These are phyloP conservation scores for Punica granatum DNA, from an alignment of 345 rosid genomes.

Conservation along the genomic window DNA sequence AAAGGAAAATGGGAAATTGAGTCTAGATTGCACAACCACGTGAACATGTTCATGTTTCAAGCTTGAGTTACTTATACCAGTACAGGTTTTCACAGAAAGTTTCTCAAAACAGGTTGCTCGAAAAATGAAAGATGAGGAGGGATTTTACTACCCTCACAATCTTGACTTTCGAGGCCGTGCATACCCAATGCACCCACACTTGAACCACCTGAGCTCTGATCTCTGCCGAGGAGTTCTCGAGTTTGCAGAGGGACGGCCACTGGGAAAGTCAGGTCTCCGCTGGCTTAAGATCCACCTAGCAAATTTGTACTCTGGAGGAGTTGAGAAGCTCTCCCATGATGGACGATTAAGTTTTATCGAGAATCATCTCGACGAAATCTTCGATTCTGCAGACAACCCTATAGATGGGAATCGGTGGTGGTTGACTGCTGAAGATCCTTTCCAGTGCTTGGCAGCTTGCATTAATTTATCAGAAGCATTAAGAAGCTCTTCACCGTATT, in stretches of 20 bases:
- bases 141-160: conserved; percentile 98
- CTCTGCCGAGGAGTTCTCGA: conserved; percentile 94
- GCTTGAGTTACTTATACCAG: background rate
- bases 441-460: conserved; percentile 97
- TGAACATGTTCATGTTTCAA: conserved; percentile 11
- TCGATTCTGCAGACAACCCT: conserved; percentile 92
- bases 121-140: conserved; percentile 86
- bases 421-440: conserved; percentile 96
- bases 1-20: background rate
- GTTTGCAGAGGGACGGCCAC: conserved; percentile 84
- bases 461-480: conserved; percentile 77
- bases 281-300: conserved; percentile 97
- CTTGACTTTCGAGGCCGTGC: conserved; percentile 98
- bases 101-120: conserved; percentile 68
- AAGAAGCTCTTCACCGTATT: conserved; percentile 66
- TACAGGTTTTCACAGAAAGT: conserved; percentile 8
- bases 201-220: conserved; percentile 93
- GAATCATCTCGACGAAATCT: conserved; percentile 66
- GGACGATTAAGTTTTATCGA: conserved; percentile 81
- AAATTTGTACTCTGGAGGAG: conserved; percentile 79
- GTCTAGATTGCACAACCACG: no score
- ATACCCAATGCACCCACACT: conserved; percentile 96
- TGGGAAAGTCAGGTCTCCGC: conserved; percentile 76
- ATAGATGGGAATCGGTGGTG: conserved; percentile 83
- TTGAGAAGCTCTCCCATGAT: conserved; percentile 87